These are phyloP conservation scores for Termitomyces sp. DNA, from an alignment of 768 basidiomycete species.

Conservation along the genomic window DNA sequence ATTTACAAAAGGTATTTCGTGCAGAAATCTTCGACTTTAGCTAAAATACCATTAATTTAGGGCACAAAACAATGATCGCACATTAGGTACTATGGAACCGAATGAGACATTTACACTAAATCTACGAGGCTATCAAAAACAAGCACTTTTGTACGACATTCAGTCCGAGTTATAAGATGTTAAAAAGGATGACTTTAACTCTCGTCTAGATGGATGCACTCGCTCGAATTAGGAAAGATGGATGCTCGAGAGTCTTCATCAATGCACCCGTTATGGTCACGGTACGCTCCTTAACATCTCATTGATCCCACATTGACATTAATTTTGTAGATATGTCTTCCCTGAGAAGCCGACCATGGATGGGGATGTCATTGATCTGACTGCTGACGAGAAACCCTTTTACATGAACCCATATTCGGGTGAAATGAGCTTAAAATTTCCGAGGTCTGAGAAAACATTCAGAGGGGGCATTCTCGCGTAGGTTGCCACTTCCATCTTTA, in stretches of 20 bases:
- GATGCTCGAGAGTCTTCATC: conserved; percentile 65
- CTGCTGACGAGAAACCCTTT: conserved; percentile 71
- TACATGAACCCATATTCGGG: conserved; percentile 92
- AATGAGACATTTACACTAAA: conserved; percentile 67
- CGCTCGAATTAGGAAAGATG: conserved; percentile 69
- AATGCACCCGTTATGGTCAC: conserved; percentile 93
- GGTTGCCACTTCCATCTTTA: conserved; percentile 19
- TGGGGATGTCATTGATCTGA: conserved; percentile 67
- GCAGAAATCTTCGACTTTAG: background rate
- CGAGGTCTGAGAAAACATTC: conserved; percentile 69
- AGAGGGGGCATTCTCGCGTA: conserved; percentile 90
- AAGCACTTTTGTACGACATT: conserved; percentile 65
- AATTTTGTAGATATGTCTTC: conserved; percentile 58
- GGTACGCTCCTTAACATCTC: conserved; percentile 38
- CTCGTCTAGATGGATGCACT: conserved; percentile 78
- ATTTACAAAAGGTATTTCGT: conserved; percentile 74
- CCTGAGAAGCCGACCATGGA: conserved; percentile 48
- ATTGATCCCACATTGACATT: background rate
- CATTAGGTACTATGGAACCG: conserved; percentile 79
- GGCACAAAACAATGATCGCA: conserved; percentile 76
- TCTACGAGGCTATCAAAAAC: conserved; percentile 87
- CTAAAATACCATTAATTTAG: conserved; percentile 30
- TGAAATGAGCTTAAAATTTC: conserved; percentile 82
- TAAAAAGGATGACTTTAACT: background rate
- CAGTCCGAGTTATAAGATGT: background rate